Percentiles rank a stretch among this genome's conserved stretches.
Evolutionary conservation across 352 stramenopile species (phyloP).

Genomic region (Pythium apleroticum): DNA sequence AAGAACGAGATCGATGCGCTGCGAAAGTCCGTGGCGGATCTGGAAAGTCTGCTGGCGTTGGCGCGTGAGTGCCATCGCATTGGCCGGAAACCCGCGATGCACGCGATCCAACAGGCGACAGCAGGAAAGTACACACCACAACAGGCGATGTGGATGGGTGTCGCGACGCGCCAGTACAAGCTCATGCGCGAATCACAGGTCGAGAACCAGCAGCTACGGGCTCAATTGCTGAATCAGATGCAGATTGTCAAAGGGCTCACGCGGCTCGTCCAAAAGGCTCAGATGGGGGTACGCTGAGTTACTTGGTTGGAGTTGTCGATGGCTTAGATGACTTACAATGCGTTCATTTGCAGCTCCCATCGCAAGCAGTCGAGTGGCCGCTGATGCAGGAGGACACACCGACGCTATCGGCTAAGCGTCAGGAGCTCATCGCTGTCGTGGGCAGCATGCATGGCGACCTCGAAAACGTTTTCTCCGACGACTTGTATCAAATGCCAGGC

Average conservation of each 20-base stretch:
- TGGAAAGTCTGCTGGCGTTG: constrained; percentile 7
- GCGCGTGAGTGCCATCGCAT: background rate
- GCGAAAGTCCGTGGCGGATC: constrained; percentile 6
- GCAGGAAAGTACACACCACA: background rate
- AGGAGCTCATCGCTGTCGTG: background rate
- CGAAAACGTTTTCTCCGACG: background rate
- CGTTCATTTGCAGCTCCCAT: background rate
- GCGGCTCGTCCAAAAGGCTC: background rate
- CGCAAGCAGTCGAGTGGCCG: background rate
- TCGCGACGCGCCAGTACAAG: constrained; percentile 14
- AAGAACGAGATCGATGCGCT: constrained; percentile 13
- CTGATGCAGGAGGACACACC: background rate
- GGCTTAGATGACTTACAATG: background rate
- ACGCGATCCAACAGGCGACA: background rate
- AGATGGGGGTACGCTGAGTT: constrained; percentile 3
- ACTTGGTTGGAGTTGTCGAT: background rate
- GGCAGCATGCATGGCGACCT: background rate
- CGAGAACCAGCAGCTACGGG: constrained; percentile 14
- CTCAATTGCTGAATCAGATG: constrained; percentile 4
- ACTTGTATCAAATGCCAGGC: background rate
- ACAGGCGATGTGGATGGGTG: background rate
- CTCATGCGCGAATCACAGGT: constrained; percentile 4
- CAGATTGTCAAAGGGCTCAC: constrained; percentile 1
- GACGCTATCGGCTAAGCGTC: constrained; percentile 2
- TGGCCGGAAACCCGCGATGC: background rate